phyloP scores from a whole-genome alignment of 495 filamentous ascomycete genomes.

The Talaromyces borbonicus region DNA sequence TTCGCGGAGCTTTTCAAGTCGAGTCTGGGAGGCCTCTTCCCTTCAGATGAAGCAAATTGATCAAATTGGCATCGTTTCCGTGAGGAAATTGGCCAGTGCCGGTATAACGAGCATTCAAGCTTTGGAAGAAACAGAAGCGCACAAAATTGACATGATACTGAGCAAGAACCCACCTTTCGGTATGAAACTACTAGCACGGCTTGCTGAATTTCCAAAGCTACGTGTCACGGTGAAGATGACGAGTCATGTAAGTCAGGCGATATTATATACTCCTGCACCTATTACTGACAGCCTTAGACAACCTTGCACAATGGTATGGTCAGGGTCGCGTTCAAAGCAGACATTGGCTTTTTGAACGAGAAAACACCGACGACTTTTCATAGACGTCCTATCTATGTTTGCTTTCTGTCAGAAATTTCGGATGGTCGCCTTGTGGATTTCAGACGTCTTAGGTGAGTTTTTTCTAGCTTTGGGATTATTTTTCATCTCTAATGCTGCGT shows the following conservation, averaged over 20 bases:
- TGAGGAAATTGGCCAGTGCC: conserved; percentile 65
- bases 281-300: conserved; percentile 20
- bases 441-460: conserved; percentile 52
- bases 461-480: neutral
- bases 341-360: conserved; percentile 64
- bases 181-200: conserved; percentile 48
- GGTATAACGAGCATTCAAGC: conserved; percentile 62
- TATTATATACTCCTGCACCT: neutral
- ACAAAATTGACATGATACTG: conserved; percentile 66
- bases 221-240: conserved; percentile 45
- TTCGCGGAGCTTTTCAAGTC: conserved; percentile 63
- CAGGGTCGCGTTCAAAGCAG: conserved; percentile 52
- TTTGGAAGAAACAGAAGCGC: conserved; percentile 56
- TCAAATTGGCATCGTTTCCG: conserved; percentile 65
- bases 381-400: conserved; percentile 53
- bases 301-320: conserved; percentile 34
- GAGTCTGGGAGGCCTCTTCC: conserved; percentile 78
- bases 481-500: too few relatives aligned
- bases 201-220: conserved; percentile 69
- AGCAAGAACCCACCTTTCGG: conserved; percentile 81
- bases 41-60: conserved; percentile 82
- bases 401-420: conserved; percentile 65
- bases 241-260: conserved; percentile 31
- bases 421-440: conserved; percentile 70
- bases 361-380: conserved; percentile 51